phyloP scores from a whole-genome alignment of 2,329 filamentous ascomycete species.

The Penicillium fuscoglaucum region DNA sequence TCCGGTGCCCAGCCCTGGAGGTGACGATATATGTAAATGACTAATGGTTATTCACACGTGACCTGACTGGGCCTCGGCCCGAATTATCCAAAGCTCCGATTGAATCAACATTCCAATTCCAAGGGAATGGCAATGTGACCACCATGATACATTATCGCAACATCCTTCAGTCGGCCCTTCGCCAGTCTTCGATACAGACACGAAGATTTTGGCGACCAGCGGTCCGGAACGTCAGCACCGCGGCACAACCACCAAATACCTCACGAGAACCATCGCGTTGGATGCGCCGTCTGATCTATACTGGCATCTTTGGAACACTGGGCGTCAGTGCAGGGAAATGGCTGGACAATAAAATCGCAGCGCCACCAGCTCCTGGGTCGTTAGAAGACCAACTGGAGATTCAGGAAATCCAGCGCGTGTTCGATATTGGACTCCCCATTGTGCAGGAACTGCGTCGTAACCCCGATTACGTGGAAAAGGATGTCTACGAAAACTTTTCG shows the following conservation, averaged over 20 bases:
- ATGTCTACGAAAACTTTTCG: constrained; percentile 40
- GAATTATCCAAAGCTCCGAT: not conserved
- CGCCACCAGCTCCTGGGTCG: constrained; percentile 36
- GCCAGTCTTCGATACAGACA: constrained; percentile 8
- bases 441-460: constrained; percentile 41
- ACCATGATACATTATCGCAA: constrained; percentile 31
- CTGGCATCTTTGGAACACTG: constrained; percentile 35
- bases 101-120: not conserved
- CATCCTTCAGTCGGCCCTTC: constrained; percentile 26
- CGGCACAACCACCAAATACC: constrained; percentile 17
- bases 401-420: constrained; percentile 31
- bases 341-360: constrained; percentile 25
- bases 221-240: constrained; percentile 25
- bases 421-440: constrained; percentile 38
- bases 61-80: not conserved
- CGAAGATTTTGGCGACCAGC: constrained; percentile 7
- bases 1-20: not conserved
- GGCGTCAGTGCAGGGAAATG: constrained; percentile 31
- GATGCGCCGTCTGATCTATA: constrained; percentile 39
- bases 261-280: constrained; percentile 30
- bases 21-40: not conserved
- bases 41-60: not conserved
- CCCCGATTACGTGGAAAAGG: constrained; percentile 42
- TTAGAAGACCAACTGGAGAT: constrained; percentile 34
- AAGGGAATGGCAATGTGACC: constrained; percentile 23